A percentile compares a stretch with the other conserved stretches of the same genome.
phyloP scores from a whole-genome alignment of 1,139 yeast species.

The Saccharomyces hybrid region DNA sequence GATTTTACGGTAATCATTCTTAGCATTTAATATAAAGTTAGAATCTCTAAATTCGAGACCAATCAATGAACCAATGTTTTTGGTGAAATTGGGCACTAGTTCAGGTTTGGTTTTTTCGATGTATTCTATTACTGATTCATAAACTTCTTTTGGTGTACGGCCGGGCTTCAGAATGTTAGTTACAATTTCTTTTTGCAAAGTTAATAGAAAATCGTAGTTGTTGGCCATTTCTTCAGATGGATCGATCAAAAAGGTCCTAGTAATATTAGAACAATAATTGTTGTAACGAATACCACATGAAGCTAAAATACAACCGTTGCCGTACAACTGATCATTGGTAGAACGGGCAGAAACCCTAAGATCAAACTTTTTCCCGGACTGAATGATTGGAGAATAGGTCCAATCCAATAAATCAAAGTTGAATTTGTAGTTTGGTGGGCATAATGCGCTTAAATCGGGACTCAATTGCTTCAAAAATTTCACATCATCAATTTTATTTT shows the following conservation, averaged over 20 bases:
- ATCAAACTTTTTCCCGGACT: slow-evolving; percentile 82
- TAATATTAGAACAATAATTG: slow-evolving; percentile 82
- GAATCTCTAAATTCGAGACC: slow-evolving; percentile 91
- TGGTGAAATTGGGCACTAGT: slow-evolving; percentile 57
- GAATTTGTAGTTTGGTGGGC: slow-evolving; percentile 47
- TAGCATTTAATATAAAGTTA: slow-evolving; percentile 61
- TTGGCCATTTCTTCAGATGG: slow-evolving; percentile 75
- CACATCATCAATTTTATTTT: slow-evolving; percentile 70
- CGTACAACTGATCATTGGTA: slow-evolving; percentile 53
- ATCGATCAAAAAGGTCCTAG: slow-evolving; percentile 83
- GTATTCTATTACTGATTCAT: slow-evolving; percentile 52
- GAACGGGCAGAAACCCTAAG: slow-evolving; percentile 81
- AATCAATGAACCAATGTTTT: slow-evolving; percentile 82
- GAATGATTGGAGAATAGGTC: slow-evolving; percentile 90
- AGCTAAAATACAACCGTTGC: slow-evolving; percentile 77
- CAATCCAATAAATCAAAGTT: slow-evolving; percentile 79
- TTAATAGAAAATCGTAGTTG: slow-evolving; percentile 69
- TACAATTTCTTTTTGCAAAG: slow-evolving; percentile 58
- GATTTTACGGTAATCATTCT: slow-evolving; percentile 56
- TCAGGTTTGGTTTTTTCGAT: slow-evolving; percentile 57
- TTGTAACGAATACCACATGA: slow-evolving; percentile 84
- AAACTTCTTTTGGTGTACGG: slow-evolving; percentile 55
- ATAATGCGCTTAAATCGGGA: slow-evolving; percentile 41
- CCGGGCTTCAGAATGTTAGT: slow-evolving; percentile 57
- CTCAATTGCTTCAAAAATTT: slow-evolving; percentile 61